These are phyloP conservation scores for Cutaneotrichosporon mucoides DNA, from an alignment of 1,284 basidiomycete genomes.

Conservation along the genomic window DNA sequence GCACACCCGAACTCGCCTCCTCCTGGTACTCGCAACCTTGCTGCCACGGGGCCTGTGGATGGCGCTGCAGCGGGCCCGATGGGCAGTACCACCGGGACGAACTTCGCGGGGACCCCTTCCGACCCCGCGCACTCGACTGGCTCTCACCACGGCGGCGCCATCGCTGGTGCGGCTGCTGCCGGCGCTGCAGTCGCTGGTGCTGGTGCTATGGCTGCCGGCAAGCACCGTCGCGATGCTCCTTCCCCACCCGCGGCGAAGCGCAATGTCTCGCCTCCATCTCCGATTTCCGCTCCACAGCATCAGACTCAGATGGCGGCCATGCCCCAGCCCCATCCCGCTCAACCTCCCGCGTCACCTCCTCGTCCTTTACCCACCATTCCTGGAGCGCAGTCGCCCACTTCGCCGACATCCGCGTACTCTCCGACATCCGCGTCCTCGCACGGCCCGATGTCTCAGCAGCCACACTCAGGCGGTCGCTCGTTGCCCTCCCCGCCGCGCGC, in stretches of 20 bases:
- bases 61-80: no score
- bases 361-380: not conserved
- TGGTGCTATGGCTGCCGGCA: constrained; percentile 1
- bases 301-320: not conserved
- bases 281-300: not conserved
- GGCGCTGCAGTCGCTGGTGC: constrained; percentile 3
- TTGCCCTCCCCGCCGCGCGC: not conserved
- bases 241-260: not conserved
- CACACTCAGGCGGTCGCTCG: no score
- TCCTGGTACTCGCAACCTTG: not conserved
- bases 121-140: not conserved
- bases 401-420: not conserved
- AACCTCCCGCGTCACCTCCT: not conserved
- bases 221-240: constrained; percentile 2
- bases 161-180: constrained; percentile 5
- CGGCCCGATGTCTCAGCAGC: not conserved
- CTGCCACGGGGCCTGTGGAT: not conserved
- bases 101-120: no score
- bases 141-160: not conserved
- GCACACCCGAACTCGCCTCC: not conserved
- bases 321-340: not conserved
- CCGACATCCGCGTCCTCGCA: not conserved
- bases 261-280: not conserved
- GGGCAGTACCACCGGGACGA: no score
- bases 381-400: not conserved